Percentiles rank a stretch among this genome's conserved stretches.
Conservation (phyloP, 1,139 yeast species). For the Yamadazyma kanchanaburiensis region DNA sequence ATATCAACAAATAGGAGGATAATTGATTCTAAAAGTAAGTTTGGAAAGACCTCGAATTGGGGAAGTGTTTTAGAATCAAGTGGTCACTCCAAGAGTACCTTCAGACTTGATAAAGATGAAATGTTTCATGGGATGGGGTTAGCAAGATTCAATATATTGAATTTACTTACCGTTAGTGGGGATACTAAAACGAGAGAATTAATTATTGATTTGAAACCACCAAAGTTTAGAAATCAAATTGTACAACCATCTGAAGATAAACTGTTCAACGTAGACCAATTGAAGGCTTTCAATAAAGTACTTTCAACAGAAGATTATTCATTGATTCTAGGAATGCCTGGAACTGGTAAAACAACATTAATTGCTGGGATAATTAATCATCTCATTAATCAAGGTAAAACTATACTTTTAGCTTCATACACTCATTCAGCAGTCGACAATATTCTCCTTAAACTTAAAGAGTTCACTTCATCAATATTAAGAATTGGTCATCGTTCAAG, state of each 20-base stretch:
- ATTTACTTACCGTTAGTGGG: constrained; percentile 57
- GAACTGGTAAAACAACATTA: constrained; percentile 95
- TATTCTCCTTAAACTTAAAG: constrained; percentile 67
- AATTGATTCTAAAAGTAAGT: constrained; percentile 35
- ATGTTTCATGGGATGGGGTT: constrained; percentile 70
- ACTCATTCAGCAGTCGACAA: constrained; percentile 97
- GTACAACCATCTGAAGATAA: constrained; percentile 18
- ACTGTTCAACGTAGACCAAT: constrained; percentile 60
- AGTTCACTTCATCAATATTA: constrained; percentile 42
- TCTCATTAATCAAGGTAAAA: constrained; percentile 57
- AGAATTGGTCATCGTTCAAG: constrained; percentile 56
- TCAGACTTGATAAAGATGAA: constrained; percentile 79
- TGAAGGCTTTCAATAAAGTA: constrained; percentile 61
- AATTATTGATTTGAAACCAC: constrained; percentile 55
- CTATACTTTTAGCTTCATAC: constrained; percentile 77
- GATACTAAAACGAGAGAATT: constrained; percentile 51
- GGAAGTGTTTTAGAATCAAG: constrained; percentile 8
- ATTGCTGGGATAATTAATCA: constrained; percentile 70
- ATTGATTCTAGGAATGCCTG: constrained; percentile 94
- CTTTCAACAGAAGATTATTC: constrained; percentile 71
- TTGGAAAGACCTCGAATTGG: constrained; percentile 24
- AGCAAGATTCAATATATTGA: constrained; percentile 73
- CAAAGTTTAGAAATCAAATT: constrained; percentile 15
- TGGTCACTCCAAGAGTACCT: constrained; percentile 20
- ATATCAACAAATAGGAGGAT: constrained; percentile 53